Evolutionary conservation across 192 early-diverging fungal genomes (phyloP).

Genomic region (Thoreauomyces humboldtii): DNA sequence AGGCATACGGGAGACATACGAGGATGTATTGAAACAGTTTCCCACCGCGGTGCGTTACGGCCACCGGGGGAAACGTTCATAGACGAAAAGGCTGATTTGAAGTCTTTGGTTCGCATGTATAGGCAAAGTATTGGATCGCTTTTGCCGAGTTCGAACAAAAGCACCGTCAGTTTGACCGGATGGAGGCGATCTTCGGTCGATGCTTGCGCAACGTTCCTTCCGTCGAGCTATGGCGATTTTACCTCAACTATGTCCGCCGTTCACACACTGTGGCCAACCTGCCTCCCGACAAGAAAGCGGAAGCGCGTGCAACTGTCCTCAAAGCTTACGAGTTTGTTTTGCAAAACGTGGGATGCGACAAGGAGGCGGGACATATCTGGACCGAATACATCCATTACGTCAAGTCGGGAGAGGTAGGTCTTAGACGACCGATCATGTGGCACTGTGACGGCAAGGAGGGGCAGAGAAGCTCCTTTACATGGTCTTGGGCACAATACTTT

Average conservation of each 20-base stretch:
- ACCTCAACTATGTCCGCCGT: slow-evolving; percentile 81
- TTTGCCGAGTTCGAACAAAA: slow-evolving; percentile 83
- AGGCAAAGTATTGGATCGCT: slow-evolving; percentile 72
- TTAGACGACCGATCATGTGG: too few species aligned
- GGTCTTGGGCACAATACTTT: too few species aligned
- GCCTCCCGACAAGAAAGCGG: slow-evolving; percentile 45
- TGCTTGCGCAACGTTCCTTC: slow-evolving; percentile 78
- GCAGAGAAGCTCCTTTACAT: too few species aligned
- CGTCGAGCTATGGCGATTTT: slow-evolving; percentile 86
- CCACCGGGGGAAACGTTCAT: background rate
- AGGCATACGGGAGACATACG: slow-evolving; percentile 63
- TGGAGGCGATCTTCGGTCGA: slow-evolving; percentile 81
- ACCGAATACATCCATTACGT: slow-evolving; percentile 81
- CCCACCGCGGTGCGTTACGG: slow-evolving; percentile 72
- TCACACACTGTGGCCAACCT: slow-evolving; percentile 61
- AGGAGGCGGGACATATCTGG: slow-evolving; percentile 88
- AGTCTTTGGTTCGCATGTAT: background rate
- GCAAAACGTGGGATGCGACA: slow-evolving; percentile 82
- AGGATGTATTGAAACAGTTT: slow-evolving; percentile 69
- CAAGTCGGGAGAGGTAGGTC: slow-evolving; percentile 65
- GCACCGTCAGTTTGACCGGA: slow-evolving; percentile 65
- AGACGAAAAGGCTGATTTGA: too few species aligned
- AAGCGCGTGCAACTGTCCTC: slow-evolving; percentile 66
- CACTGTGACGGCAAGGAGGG: too few species aligned
- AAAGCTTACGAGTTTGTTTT: slow-evolving; percentile 89